These are phyloP conservation scores for Tetradesmus obliquus DNA, from an alignment of 139 green algal genomes.

Conservation along the genomic window DNA sequence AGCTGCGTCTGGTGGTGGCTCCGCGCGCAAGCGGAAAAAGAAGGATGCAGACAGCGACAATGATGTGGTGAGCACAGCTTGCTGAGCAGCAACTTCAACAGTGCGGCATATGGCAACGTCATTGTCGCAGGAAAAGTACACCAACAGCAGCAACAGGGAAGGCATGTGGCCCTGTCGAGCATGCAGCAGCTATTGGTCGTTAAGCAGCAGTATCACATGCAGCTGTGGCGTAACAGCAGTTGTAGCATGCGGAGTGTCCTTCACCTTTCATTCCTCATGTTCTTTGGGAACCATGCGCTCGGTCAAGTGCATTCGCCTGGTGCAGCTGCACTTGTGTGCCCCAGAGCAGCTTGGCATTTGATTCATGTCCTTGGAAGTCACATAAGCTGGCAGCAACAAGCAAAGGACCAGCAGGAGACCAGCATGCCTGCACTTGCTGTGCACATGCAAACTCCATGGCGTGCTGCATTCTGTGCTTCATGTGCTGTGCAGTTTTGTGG, in stretches of 20 bases:
- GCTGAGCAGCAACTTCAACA: too few relatives aligned
- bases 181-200: background rate
- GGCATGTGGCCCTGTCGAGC: background rate
- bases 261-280: too few relatives aligned
- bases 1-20: background rate
- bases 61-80: conserved; percentile 24
- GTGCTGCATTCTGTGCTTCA: background rate
- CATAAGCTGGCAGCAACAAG: background rate
- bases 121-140: background rate
- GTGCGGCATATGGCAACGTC: too few relatives aligned
- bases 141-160: background rate
- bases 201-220: background rate
- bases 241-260: too few relatives aligned
- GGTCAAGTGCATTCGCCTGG: too few relatives aligned
- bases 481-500: background rate
- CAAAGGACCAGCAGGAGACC: background rate
- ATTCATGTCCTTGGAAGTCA: background rate
- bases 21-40: conserved; percentile 35
- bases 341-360: background rate
- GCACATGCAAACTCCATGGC: background rate
- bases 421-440: background rate
- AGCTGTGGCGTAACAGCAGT: background rate
- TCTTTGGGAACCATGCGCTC: too few relatives aligned
- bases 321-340: too few relatives aligned
- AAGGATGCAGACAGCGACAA: conserved; percentile 29